These are phyloP conservation scores for Platanus orientalis DNA, from an alignment of 164 flowering plant species.

Conservation along the genomic window DNA sequence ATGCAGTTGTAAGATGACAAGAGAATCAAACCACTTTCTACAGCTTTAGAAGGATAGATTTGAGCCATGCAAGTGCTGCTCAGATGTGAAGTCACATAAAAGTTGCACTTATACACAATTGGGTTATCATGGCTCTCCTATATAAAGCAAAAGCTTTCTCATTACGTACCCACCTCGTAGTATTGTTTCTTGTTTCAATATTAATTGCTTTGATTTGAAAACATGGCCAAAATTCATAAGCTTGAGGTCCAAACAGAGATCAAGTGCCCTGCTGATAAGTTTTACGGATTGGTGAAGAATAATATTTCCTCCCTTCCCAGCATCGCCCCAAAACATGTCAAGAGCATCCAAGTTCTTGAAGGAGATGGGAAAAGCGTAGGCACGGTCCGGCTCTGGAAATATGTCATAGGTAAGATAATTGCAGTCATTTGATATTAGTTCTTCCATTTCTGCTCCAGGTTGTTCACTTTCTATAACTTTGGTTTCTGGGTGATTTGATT, in stretches of 20 bases:
- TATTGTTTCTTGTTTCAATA: no score
- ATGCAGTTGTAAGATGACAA: no score
- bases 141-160: no score
- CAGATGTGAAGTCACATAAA: no score
- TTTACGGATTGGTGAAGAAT: conserved; percentile 23
- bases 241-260: conserved; percentile 17
- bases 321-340: conserved; percentile 16
- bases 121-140: no score
- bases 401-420: conserved; percentile 10
- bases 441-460: not conserved
- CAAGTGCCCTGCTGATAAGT: conserved; percentile 19
- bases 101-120: no score
- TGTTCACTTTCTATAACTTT: not conserved
- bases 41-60: no score
- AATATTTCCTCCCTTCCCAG: conserved; percentile 16
- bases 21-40: no score
- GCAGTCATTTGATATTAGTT: not conserved
- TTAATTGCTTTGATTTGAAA: no score
- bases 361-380: conserved; percentile 28
- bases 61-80: no score
- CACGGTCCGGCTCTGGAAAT: conserved; percentile 19
- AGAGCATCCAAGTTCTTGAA: conserved; percentile 22
- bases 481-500: not conserved
- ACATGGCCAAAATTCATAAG: conserved; percentile 20
- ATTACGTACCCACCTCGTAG: no score